phyloP scores from a whole-genome alignment of 1,139 yeast genomes.

The Pichia sp. region DNA sequence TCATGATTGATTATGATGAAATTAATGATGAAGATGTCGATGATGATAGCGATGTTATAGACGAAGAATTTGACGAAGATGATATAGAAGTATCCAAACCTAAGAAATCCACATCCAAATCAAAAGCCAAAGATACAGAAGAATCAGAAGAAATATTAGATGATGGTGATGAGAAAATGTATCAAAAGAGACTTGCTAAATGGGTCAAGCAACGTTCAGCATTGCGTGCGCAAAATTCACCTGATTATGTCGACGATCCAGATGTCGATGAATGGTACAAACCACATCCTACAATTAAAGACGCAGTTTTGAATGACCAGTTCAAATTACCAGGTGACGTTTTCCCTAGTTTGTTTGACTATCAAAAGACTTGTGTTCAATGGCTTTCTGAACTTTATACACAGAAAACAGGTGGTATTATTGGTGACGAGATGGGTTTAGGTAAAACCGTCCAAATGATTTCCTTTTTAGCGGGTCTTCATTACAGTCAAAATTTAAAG shows the following conservation, averaged over 20 bases:
- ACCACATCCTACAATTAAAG: constrained; percentile 78
- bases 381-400: constrained; percentile 79
- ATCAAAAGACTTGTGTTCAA: constrained; percentile 90
- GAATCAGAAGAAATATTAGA: constrained; percentile 50
- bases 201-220: constrained; percentile 58
- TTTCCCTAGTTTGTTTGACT: constrained; percentile 81
- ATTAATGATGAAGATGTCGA: constrained; percentile 22
- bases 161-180: constrained; percentile 74
- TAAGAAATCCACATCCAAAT: constrained; percentile 14
- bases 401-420: constrained; percentile 90
- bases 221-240: constrained; percentile 28
- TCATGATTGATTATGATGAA: constrained; percentile 16
- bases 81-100: constrained; percentile 8
- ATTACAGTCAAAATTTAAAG: constrained; percentile 69
- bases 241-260: constrained; percentile 31
- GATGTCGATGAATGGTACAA: constrained; percentile 57
- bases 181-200: constrained; percentile 52
- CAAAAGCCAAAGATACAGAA: constrained; percentile 23
- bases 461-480: constrained; percentile 86
- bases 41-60: constrained; percentile 24
- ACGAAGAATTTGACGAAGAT: constrained; percentile 5
- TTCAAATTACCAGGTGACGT: constrained; percentile 90
- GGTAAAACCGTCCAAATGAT: constrained; percentile 95
- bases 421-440: constrained; percentile 98
- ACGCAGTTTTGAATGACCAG: constrained; percentile 66